Percentiles rank a stretch among this genome's conserved stretches.
Conservation (phyloP, 371 early-diverging fungal species). For the Sporodiniella umbellata region DNA sequence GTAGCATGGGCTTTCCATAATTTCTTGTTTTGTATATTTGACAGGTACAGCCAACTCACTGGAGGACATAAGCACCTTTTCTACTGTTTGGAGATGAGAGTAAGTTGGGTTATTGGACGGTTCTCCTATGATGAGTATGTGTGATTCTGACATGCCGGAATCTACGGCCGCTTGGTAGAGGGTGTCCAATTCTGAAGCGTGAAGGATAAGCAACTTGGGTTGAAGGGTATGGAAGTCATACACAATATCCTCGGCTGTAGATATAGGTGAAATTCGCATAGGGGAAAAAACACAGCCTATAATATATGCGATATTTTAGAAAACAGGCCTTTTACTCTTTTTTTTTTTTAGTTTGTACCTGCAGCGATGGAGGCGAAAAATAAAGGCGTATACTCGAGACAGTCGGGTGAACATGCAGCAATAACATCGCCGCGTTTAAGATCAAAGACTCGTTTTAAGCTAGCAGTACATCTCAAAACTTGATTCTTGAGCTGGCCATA, state of each 20-base stretch:
- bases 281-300: slow-evolving; percentile 61
- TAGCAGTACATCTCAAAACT: slow-evolving; percentile 4
- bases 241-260: slow-evolving; percentile 51
- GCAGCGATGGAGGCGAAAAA: slow-evolving; percentile 13
- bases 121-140: too few species aligned
- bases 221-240: slow-evolving; percentile 60
- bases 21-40: slow-evolving; percentile 6
- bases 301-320: not conserved
- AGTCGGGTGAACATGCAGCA: slow-evolving; percentile 64
- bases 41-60: slow-evolving; percentile 8
- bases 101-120: too few species aligned
- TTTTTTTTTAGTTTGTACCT: too few species aligned
- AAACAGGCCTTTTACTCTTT: not conserved
- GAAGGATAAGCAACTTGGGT: slow-evolving; percentile 39
- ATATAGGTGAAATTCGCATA: slow-evolving; percentile 57
- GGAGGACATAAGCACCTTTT: slow-evolving; percentile 4
- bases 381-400: slow-evolving; percentile 9
- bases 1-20: slow-evolving; percentile 6
- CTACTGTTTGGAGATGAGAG: slow-evolving; percentile 23
- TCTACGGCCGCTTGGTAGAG: too few species aligned
- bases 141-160: too few species aligned
- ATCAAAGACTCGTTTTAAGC: slow-evolving; percentile 1
- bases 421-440: slow-evolving; percentile 62
- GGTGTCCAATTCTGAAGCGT: slow-evolving; percentile 27
- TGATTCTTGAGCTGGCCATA: not conserved